Base-by-base conservation (phyloP, 2,329 filamentous ascomycete species). In the Orbilia ellipsospora region DNA sequence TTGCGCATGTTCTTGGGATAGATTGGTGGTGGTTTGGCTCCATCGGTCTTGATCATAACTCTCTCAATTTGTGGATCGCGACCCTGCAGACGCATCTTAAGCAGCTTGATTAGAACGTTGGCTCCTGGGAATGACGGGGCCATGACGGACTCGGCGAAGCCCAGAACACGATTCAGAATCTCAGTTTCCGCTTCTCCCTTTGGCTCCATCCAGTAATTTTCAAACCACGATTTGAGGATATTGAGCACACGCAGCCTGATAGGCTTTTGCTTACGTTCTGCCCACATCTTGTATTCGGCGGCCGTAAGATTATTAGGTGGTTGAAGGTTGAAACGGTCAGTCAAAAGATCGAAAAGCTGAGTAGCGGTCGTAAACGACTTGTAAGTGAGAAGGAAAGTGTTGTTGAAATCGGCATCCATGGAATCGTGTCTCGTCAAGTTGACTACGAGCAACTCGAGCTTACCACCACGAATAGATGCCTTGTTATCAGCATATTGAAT, bases 1-100 rank as follows among this genome's bases (percentile, higher is more conserved):
- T 97, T 99, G 87, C 95, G 97, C 93, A 99, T 96, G 82, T 98
- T 97, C 87, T 97, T 97, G 0, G 95, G 95, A 82, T 97, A 89
- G 81, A 98, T 97, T 0, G 95, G 93, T 42, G 91, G 85, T 2
- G 95, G 94, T 0, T 92, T 91, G 77, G 92, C 90, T 79, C 90
- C 90, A 81, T 90, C 94, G 77, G 95, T 85, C 0, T 93, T 98
- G 77, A 95, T 89, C 16, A 99, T 90, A 81, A 99, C 87, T 40
- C 92, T 89, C 81, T 96, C 94, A 8, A 90, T 90, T 18, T 92
- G 90, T 15, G 91, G 91, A 78, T 98, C 95, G 81, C 96, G 93
- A 70, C 95, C 94, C 77, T 88, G 90, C 78, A 97, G 86, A 44
- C 95, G 89, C 82, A 97, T 93, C 80, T 98, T 94, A 55, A 99